Evolutionary conservation across 306 rosid genomes (phyloP), one percentile per base, ranked within the genome.

Genomic region (Rubus idaeus): DNA sequence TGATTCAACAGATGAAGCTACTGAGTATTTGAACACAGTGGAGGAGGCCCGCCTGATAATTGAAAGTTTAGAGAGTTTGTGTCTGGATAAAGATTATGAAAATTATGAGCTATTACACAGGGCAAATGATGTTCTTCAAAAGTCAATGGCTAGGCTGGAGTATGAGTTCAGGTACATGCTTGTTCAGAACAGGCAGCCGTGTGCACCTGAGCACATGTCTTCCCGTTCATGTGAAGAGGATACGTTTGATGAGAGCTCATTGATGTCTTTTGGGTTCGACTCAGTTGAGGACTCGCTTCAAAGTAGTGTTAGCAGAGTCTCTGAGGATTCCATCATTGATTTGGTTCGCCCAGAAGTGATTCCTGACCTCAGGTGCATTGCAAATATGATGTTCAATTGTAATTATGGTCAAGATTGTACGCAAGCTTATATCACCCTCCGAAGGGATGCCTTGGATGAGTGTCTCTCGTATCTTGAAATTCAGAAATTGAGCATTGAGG

Each of bases 401-500:
- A 84, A 87, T 57, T 91, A 91, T 73, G 93, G 79, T 53, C 86
- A 78, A 80, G 98, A 94, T 75, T 91, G 97, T 74, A 83, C 75
- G 14, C 96, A 91, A 66, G 88, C 91, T 71, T 94, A 94, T 70
- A 90, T 85, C 58, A 84, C 69, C 76, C 82, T 83, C 57, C 83
- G 96, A 10, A 87, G 87, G 72, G 97, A 94, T 45, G 97, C 96
- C 45, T 84, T 94, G 81, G 96, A 90, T 21, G 95, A 90, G 86
- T 90, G 90, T 74, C 88, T 91, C 63, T 77, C 57, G 74, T 85
- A 51, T 77, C 97, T 91, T 78, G 98, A 90, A 83, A 85, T 90
- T 87, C 94, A 94, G 87, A 94, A 88, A 70, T 73, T 90, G 53
- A 86, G 98, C 73, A 91, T 91, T 64, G 98, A 94, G 74, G 96